A percentile compares a stretch with the other conserved stretches of the same genome.
Conservation (phyloP, 805 yeast species). For the Diddensiella caesifluorescens region DNA sequence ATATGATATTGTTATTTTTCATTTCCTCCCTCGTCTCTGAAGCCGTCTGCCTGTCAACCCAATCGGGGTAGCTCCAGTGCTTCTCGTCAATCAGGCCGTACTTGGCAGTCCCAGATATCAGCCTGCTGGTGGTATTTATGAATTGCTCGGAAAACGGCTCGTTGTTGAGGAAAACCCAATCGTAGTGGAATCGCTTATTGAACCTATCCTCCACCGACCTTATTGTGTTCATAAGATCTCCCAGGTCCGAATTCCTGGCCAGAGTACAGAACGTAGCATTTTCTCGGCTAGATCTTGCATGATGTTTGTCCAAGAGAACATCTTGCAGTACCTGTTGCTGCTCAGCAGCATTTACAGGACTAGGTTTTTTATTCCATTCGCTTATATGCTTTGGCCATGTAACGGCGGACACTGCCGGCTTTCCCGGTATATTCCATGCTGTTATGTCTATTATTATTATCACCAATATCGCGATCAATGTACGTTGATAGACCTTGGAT, state of each 20-base stretch:
- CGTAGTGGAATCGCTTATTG: constrained; percentile 69
- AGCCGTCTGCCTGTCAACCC: constrained; percentile 69
- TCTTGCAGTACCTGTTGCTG: too few relatives aligned
- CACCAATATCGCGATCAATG: not conserved
- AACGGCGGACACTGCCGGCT: too few relatives aligned
- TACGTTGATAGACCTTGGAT: not conserved
- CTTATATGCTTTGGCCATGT: too few relatives aligned
- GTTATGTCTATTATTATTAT: not conserved
- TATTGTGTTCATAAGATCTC: constrained; percentile 57
- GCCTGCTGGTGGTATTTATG: constrained; percentile 50
- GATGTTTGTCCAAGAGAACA: too few relatives aligned
- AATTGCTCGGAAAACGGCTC: constrained; percentile 74
- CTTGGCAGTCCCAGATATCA: constrained; percentile 66
- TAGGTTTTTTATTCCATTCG: too few relatives aligned
- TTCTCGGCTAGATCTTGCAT: constrained; percentile 32
- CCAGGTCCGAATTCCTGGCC: constrained; percentile 71
- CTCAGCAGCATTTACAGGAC: too few relatives aligned
- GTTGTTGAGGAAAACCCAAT: constrained; percentile 89
- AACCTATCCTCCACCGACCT: constrained; percentile 80
- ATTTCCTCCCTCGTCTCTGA: constrained; percentile 50
- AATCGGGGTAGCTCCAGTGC: constrained; percentile 83
- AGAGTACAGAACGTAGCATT: constrained; percentile 78
- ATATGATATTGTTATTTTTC: constrained; percentile 48
- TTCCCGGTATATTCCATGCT: too few relatives aligned
- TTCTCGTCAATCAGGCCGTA: constrained; percentile 71